Conservation (phyloP, 371 early-diverging fungal genomes). For the Fennellomyces sp. region DNA sequence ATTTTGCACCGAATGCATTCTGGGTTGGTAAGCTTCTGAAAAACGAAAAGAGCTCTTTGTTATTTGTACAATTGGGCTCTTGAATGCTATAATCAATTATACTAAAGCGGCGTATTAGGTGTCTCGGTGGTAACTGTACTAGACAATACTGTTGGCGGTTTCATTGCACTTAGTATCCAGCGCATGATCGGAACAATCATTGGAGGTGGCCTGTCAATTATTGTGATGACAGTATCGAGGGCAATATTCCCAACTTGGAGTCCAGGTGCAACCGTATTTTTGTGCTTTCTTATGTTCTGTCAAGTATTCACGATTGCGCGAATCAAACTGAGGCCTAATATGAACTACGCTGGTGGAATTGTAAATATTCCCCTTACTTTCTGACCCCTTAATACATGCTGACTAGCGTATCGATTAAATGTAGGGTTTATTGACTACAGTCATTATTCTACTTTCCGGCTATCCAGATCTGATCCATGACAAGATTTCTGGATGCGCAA, state of each 20-base stretch:
- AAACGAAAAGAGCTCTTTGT: not conserved
- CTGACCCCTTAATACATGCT: not conserved
- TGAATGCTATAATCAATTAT: too few relatives aligned
- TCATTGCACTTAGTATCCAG: constrained; percentile 33
- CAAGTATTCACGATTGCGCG: constrained; percentile 41
- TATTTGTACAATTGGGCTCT: too few relatives aligned
- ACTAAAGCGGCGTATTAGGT: constrained; percentile 21
- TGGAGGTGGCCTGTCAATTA: constrained; percentile 32
- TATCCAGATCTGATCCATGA: constrained; percentile 33
- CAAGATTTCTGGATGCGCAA: constrained; percentile 22
- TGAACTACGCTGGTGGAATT: constrained; percentile 38
- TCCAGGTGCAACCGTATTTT: constrained; percentile 24
- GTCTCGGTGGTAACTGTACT: constrained; percentile 39
- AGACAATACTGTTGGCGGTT: constrained; percentile 41
- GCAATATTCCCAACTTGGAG: constrained; percentile 34
- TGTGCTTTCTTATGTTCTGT: constrained; percentile 30
- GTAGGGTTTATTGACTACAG: constrained; percentile 35
- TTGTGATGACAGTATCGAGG: constrained; percentile 33
- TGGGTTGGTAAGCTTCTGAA: constrained; percentile 18
- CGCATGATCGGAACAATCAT: constrained; percentile 36
- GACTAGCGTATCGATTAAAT: not conserved
- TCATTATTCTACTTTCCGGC: constrained; percentile 36
- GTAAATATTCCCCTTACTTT: constrained; percentile 20
- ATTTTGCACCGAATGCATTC: constrained; percentile 14
- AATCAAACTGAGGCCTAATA: constrained; percentile 31